phyloP scores from a whole-genome alignment of 129 eudicot species.

The Glebionis coronaria region DNA sequence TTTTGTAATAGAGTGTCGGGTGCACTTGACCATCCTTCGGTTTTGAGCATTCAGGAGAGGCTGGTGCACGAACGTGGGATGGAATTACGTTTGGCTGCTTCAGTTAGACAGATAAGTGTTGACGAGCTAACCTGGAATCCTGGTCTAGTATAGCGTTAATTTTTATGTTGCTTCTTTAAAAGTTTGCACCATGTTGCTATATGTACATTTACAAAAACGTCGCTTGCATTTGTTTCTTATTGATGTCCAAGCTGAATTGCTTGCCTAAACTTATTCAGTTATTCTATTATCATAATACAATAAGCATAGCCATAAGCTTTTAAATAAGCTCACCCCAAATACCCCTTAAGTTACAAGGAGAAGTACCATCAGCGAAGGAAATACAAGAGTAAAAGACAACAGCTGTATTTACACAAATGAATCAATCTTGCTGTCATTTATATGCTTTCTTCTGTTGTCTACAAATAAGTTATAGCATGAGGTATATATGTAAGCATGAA shows the following conservation, averaged over 20 bases:
- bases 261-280: background rate
- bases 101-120: slow-evolving; percentile 36
- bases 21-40: slow-evolving; percentile 35
- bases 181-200: slow-evolving; percentile 12
- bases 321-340: no score
- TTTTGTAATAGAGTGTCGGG: slow-evolving; percentile 36
- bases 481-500: no score
- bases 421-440: no score
- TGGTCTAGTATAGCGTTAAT: slow-evolving; percentile 26
- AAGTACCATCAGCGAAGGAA: no score
- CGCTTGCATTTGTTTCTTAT: background rate
- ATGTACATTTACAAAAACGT: background rate
- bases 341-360: background rate
- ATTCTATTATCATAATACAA: no score
- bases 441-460: no score
- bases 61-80: slow-evolving; percentile 38
- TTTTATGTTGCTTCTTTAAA: background rate
- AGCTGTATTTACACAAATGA: no score
- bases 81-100: slow-evolving; percentile 31
- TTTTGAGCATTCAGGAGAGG: slow-evolving; percentile 47
- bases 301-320: no score
- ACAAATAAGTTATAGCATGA: no score
- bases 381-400: no score
- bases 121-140: slow-evolving; percentile 49
- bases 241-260: background rate